A percentile compares a stretch with the other conserved stretches of the same genome.
phyloP scores from a whole-genome alignment of 2,329 filamentous ascomycete genomes.

The Beauveria sp. region DNA sequence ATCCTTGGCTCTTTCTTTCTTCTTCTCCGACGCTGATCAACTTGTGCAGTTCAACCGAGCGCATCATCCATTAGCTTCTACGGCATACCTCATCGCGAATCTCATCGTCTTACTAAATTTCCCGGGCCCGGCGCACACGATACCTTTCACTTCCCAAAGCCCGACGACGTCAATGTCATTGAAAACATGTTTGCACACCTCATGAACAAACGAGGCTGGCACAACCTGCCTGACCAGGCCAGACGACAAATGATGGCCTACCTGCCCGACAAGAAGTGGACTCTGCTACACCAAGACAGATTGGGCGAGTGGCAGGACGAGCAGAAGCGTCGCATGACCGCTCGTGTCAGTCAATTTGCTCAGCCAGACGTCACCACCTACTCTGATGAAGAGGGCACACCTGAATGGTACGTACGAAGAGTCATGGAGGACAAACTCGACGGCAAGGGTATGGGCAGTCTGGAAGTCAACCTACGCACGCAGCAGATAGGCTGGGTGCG shows the following conservation, averaged over 20 bases:
- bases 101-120: slow-evolving; percentile 50
- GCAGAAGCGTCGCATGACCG: slow-evolving; percentile 75
- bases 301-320: slow-evolving; percentile 91
- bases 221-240: slow-evolving; percentile 91
- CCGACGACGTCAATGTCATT: slow-evolving; percentile 73
- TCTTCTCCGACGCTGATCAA: slow-evolving; percentile 16
- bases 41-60: slow-evolving; percentile 41
- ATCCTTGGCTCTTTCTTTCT: not conserved
- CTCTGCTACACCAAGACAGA: slow-evolving; percentile 87
- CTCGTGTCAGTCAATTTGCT: slow-evolving; percentile 63
- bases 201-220: slow-evolving; percentile 98
- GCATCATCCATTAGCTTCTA: slow-evolving; percentile 51
- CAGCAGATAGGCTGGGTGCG: slow-evolving; percentile 98
- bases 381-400: slow-evolving; percentile 89
- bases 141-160: slow-evolving; percentile 58
- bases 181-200: slow-evolving; percentile 87
- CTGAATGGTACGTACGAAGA: slow-evolving; percentile 96
- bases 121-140: slow-evolving; percentile 33
- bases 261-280: slow-evolving; percentile 94
- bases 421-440: slow-evolving; percentile 95
- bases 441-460: slow-evolving; percentile 80
- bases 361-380: slow-evolving; percentile 64
- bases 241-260: slow-evolving; percentile 94
- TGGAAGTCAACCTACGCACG: slow-evolving; percentile 90
- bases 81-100: slow-evolving; percentile 44